Evolutionary conservation across 768 basidiomycete genomes (phyloP).

Genomic region (Lyophyllum shimeji): DNA sequence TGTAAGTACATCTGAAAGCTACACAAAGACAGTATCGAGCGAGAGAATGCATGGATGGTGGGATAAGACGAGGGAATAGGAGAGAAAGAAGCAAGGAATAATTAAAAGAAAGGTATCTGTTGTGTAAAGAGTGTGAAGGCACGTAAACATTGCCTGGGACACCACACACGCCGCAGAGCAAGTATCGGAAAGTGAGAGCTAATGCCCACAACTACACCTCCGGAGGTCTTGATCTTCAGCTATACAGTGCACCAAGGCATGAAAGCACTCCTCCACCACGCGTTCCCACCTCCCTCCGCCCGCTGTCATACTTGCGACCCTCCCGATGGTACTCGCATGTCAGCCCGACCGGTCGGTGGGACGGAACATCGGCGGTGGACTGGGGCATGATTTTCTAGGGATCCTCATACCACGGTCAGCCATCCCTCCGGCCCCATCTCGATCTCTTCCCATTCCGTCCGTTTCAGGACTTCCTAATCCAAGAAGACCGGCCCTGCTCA

Average conservation of each 20-base stretch:
- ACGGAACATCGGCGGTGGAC: not conserved
- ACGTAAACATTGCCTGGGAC: not conserved
- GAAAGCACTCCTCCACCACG: slow-evolving; percentile 4
- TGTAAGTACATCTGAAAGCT: not conserved
- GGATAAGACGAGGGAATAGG: not conserved
- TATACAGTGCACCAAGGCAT: slow-evolving; percentile 1
- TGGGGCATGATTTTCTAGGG: not conserved
- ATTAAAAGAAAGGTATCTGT: slow-evolving; percentile 1
- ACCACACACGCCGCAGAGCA: not conserved
- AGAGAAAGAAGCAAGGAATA: not conserved
- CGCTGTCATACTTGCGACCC: not conserved
- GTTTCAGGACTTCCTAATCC: not conserved
- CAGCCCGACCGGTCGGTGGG: not conserved
- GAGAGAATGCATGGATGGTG: not conserved
- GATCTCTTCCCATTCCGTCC: not conserved
- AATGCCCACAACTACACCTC: not conserved
- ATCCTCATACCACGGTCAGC: not conserved
- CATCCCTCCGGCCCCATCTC: too few relatives aligned
- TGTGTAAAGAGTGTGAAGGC: not conserved
- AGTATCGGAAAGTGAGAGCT: not conserved
- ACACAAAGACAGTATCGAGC: not conserved
- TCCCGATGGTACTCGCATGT: not conserved
- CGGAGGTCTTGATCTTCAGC: slow-evolving; percentile 5
- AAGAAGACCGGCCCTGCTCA: not conserved
- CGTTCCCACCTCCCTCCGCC: not conserved